A percentile compares a stretch with the other conserved stretches of the same genome.
These are phyloP conservation scores for Vitrella brassicaformis DNA, from an alignment of 73 alveolate genomes.

Conservation along the genomic window DNA sequence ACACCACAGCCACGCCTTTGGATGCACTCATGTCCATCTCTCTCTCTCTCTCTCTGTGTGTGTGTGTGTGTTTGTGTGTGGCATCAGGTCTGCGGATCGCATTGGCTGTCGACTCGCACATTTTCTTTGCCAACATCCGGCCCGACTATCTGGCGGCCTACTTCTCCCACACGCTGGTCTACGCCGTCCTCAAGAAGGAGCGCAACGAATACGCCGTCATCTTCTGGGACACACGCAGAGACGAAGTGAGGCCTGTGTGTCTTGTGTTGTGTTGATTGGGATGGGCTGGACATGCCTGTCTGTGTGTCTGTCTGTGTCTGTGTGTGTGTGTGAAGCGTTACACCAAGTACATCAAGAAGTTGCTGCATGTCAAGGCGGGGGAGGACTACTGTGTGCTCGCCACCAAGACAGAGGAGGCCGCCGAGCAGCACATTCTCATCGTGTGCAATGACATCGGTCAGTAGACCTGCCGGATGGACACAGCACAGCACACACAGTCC, in stretches of 20 bases:
- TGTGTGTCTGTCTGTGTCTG: neutral
- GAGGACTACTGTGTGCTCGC: constrained; percentile 55
- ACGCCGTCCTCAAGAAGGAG: constrained; percentile 81
- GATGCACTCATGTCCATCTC: too few species aligned
- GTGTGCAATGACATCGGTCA: constrained; percentile 93
- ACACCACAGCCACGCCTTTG: too few species aligned
- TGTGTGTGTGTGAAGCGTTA: constrained; percentile 29
- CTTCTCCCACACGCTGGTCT: constrained; percentile 87
- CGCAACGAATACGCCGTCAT: constrained; percentile 86
- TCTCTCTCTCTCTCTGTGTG: too few species aligned
- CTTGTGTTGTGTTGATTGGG: neutral
- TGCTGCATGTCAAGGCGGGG: constrained; percentile 39
- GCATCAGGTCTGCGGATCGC: constrained; percentile 92
- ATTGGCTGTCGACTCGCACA: constrained; percentile 84
- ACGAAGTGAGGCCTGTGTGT: constrained; percentile 21
- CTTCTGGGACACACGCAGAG: constrained; percentile 85
- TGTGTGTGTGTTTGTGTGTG: too few species aligned
- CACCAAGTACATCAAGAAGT: constrained; percentile 63
- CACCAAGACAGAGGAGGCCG: constrained; percentile 50
- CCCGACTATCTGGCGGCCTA: constrained; percentile 90
- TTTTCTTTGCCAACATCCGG: constrained; percentile 87
- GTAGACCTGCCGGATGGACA: neutral
- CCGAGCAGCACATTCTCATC: constrained; percentile 38
- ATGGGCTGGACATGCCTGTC: neutral
- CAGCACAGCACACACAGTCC: neutral